Conservation (phyloP, 306 rosid genomes). For the Cicer pinnatifidum region DNA sequence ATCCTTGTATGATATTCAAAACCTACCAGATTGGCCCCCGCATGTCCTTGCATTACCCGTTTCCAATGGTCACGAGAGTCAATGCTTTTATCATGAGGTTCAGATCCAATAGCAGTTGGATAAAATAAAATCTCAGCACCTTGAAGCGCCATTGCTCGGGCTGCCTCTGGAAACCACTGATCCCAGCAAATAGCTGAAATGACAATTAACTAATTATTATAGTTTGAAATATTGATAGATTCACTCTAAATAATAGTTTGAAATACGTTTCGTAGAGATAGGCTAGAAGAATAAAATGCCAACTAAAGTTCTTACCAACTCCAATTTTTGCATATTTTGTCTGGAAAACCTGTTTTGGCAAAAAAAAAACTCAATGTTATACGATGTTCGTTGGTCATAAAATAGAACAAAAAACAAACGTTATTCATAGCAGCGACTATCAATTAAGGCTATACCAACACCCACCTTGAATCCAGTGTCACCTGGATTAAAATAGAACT, state of each 20-base stretch:
- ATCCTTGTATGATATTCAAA: background rate
- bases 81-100: slow-evolving; percentile 83
- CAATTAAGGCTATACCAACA: slow-evolving; percentile 29
- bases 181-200: slow-evolving; percentile 95
- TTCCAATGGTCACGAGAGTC: slow-evolving; percentile 94
- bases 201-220: slow-evolving; percentile 24
- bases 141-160: slow-evolving; percentile 93
- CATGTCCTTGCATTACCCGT: slow-evolving; percentile 98
- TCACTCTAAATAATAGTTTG: slow-evolving; percentile 7
- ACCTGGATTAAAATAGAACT: slow-evolving; percentile 95
- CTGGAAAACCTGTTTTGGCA: slow-evolving; percentile 77
- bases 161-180: slow-evolving; percentile 99
- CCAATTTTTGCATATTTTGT: slow-evolving; percentile 88
- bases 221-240: background rate
- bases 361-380: slow-evolving; percentile 45
- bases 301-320: slow-evolving; percentile 67
- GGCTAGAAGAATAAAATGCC: slow-evolving; percentile 1
- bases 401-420: slow-evolving; percentile 32
- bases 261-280: slow-evolving; percentile 8
- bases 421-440: slow-evolving; percentile 27
- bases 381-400: slow-evolving; percentile 16
- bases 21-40: slow-evolving; percentile 89
- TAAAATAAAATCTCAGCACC: slow-evolving; percentile 96
- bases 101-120: slow-evolving; percentile 97
- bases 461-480: slow-evolving; percentile 97